A percentile compares a stretch with the other conserved stretches of the same genome.
These are phyloP conservation scores for Cystofilobasidium capitatum DNA, from an alignment of 768 basidiomycete species.

Conservation along the genomic window DNA sequence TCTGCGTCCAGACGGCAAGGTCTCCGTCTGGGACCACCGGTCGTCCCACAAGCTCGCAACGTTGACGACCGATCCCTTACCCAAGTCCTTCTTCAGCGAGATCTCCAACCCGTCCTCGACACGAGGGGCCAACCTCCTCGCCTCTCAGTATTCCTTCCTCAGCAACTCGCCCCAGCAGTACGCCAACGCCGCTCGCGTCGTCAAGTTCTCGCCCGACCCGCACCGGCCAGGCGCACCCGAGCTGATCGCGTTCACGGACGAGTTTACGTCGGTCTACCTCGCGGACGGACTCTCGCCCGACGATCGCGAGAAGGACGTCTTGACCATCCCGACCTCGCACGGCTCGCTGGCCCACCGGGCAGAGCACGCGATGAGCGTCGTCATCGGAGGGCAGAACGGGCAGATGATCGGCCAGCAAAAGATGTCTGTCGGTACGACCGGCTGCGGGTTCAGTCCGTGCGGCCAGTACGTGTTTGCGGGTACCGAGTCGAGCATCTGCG, in stretches of 20 bases:
- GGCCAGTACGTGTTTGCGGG: slow-evolving; percentile 16
- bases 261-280: slow-evolving; percentile 13
- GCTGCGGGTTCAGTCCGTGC: slow-evolving; percentile 15
- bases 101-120: background rate
- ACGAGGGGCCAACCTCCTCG: background rate
- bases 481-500: slow-evolving; percentile 18
- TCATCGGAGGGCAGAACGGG: background rate
- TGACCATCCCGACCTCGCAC: background rate
- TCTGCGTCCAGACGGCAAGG: background rate
- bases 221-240: background rate
- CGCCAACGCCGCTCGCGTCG: slow-evolving; percentile 11
- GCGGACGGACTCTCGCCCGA: background rate
- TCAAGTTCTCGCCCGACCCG: slow-evolving; percentile 18
- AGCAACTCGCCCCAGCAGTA: background rate
- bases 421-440: slow-evolving; percentile 6
- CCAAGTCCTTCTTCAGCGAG: background rate
- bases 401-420: background rate
- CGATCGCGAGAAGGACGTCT: background rate
- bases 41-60: slow-evolving; percentile 16
- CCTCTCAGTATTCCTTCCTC: slow-evolving; percentile 2
- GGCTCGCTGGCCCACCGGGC: background rate
- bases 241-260: slow-evolving; percentile 18
- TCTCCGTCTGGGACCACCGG: slow-evolving; percentile 23
- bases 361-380: background rate
- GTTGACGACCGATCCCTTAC: slow-evolving; percentile 1